These are phyloP conservation scores for Thelonectria blattea DNA, from an alignment of 2,329 filamentous ascomycete species.

Conservation along the genomic window DNA sequence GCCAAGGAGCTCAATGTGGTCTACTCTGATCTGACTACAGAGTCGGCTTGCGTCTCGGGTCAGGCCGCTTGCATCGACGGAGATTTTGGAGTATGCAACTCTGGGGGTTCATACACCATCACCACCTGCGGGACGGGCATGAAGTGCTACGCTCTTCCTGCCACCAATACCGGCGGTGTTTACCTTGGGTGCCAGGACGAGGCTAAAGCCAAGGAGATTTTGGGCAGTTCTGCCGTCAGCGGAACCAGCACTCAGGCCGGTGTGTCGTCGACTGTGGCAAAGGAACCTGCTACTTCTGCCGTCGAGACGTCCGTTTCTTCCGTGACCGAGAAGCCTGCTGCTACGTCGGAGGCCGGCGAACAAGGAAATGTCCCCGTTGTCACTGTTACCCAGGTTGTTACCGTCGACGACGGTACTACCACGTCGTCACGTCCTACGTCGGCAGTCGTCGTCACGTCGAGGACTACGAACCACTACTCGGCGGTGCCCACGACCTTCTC, in stretches of 20 bases:
- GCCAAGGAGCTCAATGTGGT: constrained; percentile 55
- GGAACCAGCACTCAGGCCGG: constrained; percentile 4
- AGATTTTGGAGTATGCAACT: constrained; percentile 54
- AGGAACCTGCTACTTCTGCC: constrained; percentile 12
- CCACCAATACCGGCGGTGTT: constrained; percentile 55
- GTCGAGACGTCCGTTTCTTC: background rate
- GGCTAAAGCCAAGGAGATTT: constrained; percentile 48
- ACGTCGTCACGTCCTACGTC: constrained; percentile 1
- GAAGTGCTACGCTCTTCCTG: constrained; percentile 61
- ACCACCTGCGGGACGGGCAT: constrained; percentile 41
- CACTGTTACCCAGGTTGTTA: constrained; percentile 41
- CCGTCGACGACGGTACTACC: constrained; percentile 34
- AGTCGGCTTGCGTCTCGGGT: constrained; percentile 52
- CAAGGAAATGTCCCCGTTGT: constrained; percentile 33
- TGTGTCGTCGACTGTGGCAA: constrained; percentile 20
- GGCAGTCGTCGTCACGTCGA: background rate
- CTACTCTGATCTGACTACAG: constrained; percentile 51
- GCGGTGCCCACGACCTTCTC: constrained; percentile 14
- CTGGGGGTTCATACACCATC: constrained; percentile 50
- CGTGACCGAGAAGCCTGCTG: constrained; percentile 16
- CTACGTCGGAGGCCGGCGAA: constrained; percentile 23
- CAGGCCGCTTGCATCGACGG: constrained; percentile 61
- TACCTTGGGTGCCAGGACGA: constrained; percentile 54
- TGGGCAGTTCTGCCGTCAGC: constrained; percentile 42
- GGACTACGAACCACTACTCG: background rate